Base-by-base conservation (phyloP, 768 basidiomycete species). In the Lactarius psammicola region DNA sequence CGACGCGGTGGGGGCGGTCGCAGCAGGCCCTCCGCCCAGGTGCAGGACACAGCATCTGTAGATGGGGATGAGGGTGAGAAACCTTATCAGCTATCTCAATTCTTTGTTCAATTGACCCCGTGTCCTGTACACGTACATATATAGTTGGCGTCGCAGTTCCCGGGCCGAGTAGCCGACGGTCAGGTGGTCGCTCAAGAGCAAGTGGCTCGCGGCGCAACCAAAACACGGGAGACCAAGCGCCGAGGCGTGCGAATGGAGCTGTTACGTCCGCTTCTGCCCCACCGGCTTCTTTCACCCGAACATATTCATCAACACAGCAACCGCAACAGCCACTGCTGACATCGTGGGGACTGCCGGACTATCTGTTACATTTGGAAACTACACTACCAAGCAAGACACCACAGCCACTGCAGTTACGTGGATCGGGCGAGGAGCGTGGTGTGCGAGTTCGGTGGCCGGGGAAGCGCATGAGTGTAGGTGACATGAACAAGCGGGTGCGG, bases 401-500 rank as follows among this genome's bases (percentile, higher is more conserved):
- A 3, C 84, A 85, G 63, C 90, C 91, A 0, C 80, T 94, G 60
- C 84, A 88, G 71, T 85, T 94, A 53, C 85, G 85, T 64, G 81
- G 81, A 65, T 75, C 78, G 15, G 82, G 80, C 17, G 68, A 83
- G 74, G 88, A 93, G 73, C 80, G 91, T 56, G 90, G 90, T 10
- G 90, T 92, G 17, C 89, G 92, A 75, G 89, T 97, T 64, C 90
- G 92, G 72, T 98, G 93, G 89, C 96, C 95, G 1, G 86, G 87
- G 69, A 95, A 95, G 77, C 84, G 96, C 59, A 95, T 88, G 85
- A 97, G 95, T 70, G 89, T 96, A n/a, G 90, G 88, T 23, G 96
- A 98, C 75, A 96, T 98, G 94, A 92, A 94, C 76, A 97, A 97
- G 78, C 87, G 96, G 30, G 92, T 96, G 28, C 82, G 92, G 40